Evolutionary conservation across 192 early-diverging fungal genomes (phyloP), one percentile per base, ranked within the genome.

Genomic region (Helicostylum pulchrum): DNA sequence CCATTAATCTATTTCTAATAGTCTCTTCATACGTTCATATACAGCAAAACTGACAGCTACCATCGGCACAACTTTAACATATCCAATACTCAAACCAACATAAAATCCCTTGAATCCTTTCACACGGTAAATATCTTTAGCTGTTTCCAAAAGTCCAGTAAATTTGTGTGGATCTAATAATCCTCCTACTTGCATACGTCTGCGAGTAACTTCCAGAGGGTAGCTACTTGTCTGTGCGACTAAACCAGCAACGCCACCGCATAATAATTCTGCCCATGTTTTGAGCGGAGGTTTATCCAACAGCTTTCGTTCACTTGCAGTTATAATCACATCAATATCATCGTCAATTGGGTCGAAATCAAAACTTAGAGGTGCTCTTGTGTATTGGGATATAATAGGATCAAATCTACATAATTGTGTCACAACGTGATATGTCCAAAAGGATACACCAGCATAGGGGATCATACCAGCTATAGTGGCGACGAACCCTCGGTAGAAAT

Each of bases 71-170:
- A 99, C 90, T 73, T 99, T 99, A 67, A 99, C 70, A 73, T 93
- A 99, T 31, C 96, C 96, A 71, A 99, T 99, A 32, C 86, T 93
- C 43, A 99, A 78, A 10, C 96, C 96, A 6, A 99, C 93, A 84
- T 88, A 99, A 73, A 96, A 96, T 2, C 96, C 96, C 20, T 85
- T 81, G 46, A 82, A 70, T 26, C 95, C 95, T n/a, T 80, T 80
- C 32, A 72, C 68, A 43, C 55, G 52, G 72, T 85, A 92, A 58
- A 99, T 90, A 2, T 76, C 74, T 43, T 70, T 73, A 2, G 81
- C 77, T 6, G 90, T 90, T 36, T 85, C 78, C 53, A 62, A 55
- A 17, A 88, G 77, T 6, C 81, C 78, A 11, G 80, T 73, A 50
- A 79, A 79, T 23, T 39, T 54, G 6, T 80, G 57, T 44, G 87